Percentiles rank a stretch among this genome's conserved stretches.
Evolutionary conservation across 2,329 filamentous ascomycete genomes (phyloP).

Genomic region (Immersiporthe knoxdaviesiana): DNA sequence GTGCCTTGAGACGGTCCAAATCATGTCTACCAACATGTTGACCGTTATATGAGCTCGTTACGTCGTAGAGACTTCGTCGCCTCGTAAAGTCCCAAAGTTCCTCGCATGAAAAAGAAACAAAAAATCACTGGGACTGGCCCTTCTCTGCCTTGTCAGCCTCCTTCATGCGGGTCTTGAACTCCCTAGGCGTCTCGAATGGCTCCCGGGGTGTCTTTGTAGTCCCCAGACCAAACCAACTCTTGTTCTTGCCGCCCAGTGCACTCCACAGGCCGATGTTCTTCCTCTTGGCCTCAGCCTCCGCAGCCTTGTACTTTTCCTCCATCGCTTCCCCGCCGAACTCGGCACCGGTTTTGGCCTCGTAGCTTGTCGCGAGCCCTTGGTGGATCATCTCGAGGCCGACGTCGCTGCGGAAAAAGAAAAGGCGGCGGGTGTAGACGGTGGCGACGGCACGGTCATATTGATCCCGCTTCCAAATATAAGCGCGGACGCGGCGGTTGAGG

Average conservation of each 20-base stretch:
- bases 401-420: slow-evolving; percentile 70
- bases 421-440: slow-evolving; percentile 75
- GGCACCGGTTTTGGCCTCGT: slow-evolving; percentile 86
- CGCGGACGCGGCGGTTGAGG: slow-evolving; percentile 72
- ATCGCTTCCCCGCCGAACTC: slow-evolving; percentile 78
- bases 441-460: slow-evolving; percentile 92
- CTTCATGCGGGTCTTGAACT: slow-evolving; percentile 72
- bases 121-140: slow-evolving; percentile 32
- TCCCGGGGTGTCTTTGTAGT: slow-evolving; percentile 21
- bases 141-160: slow-evolving; percentile 32
- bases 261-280: slow-evolving; percentile 75
- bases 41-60: background rate
- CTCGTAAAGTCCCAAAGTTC: background rate
- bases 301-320: slow-evolving; percentile 65
- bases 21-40: background rate
- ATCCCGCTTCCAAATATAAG: slow-evolving; percentile 81
- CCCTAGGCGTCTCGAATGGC: slow-evolving; percentile 77
- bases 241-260: slow-evolving; percentile 52
- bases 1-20: too few relatives aligned
- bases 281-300: slow-evolving; percentile 68
- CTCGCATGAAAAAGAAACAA: too few relatives aligned
- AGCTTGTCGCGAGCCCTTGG: slow-evolving; percentile 83
- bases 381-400: slow-evolving; percentile 90
- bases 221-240: slow-evolving; percentile 39
- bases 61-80: background rate